Conservation (phyloP, 2,329 filamentous ascomycete species). For the Diaporthe velutina region DNA sequence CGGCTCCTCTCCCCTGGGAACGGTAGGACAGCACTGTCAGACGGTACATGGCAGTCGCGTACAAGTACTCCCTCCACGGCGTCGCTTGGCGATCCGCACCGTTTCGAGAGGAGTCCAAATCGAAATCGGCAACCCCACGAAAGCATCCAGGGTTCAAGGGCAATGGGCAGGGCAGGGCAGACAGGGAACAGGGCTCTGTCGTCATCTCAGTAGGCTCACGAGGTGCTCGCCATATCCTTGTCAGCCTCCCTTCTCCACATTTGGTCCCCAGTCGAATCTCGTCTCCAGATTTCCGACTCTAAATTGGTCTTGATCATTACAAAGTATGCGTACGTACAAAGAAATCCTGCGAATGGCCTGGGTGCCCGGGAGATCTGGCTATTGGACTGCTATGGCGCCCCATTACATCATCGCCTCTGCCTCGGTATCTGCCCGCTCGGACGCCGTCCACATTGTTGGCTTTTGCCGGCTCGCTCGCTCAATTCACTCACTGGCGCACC, state of each 20-base stretch:
- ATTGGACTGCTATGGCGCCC: slow-evolving; percentile 1
- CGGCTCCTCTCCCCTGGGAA: slow-evolving; percentile 23
- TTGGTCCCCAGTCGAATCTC: slow-evolving; percentile 31
- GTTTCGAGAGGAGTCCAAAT: slow-evolving; percentile 23
- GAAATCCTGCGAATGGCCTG: slow-evolving; percentile 27
- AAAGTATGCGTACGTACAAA: slow-evolving; percentile 37
- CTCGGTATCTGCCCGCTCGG: slow-evolving; percentile 31
- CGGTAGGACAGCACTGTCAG: background rate
- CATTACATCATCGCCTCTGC: slow-evolving; percentile 32
- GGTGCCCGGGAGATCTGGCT: background rate
- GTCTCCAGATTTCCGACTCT: slow-evolving; percentile 30
- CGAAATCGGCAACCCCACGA: slow-evolving; percentile 35
- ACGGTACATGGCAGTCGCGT: slow-evolving; percentile 12
- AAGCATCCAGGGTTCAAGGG: slow-evolving; percentile 28
- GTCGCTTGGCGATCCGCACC: slow-evolving; percentile 27
- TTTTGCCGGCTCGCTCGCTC: background rate
- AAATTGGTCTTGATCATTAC: slow-evolving; percentile 37
- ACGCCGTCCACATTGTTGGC: background rate
- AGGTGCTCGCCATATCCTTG: slow-evolving; percentile 29
- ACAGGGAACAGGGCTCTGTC: slow-evolving; percentile 34
- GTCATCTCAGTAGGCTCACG: slow-evolving; percentile 30
- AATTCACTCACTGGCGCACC: background rate
- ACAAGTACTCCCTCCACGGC: slow-evolving; percentile 6
- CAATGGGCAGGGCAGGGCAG: slow-evolving; percentile 2
- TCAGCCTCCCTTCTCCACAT: slow-evolving; percentile 32